Percentiles rank a stretch among this genome's conserved stretches.
phyloP scores from a whole-genome alignment of 2,329 filamentous ascomycete species.

The Fusarium sp. region DNA sequence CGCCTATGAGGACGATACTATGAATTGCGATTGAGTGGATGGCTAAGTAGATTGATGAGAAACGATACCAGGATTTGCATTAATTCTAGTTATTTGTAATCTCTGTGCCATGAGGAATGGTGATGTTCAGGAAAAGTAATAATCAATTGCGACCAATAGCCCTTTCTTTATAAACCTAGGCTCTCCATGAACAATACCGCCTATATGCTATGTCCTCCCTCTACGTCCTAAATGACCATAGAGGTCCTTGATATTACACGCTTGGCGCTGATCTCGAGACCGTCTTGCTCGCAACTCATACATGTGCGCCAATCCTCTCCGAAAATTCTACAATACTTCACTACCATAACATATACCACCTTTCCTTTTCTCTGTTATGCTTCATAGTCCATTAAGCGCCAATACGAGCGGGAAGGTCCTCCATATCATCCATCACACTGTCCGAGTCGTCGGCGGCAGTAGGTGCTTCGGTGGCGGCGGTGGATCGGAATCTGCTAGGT shows the following conservation, averaged over 20 bases:
- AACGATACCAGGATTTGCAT: conserved; percentile 25
- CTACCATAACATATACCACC: neutral
- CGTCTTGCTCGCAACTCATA: conserved; percentile 28
- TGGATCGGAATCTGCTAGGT: conserved; percentile 51
- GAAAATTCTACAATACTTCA: conserved; percentile 11
- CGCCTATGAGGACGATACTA: neutral
- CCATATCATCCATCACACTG: conserved; percentile 62
- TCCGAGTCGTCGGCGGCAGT: conserved; percentile 48
- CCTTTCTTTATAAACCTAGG: conserved; percentile 20
- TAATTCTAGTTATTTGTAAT: neutral
- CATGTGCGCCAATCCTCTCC: conserved; percentile 12
- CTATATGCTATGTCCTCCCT: conserved; percentile 2
- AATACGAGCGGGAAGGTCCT: conserved; percentile 59
- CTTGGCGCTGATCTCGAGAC: conserved; percentile 12
- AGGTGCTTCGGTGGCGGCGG: conserved; percentile 24
- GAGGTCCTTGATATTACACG: conserved; percentile 34
- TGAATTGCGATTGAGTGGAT: conserved; percentile 10
- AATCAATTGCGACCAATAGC: conserved; percentile 12
- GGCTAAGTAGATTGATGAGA: conserved; percentile 34
- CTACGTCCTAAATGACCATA: conserved; percentile 9
- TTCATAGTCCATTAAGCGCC: conserved; percentile 14
- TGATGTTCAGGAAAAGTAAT: neutral
- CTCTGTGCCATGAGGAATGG: neutral
- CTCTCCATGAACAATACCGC: conserved; percentile 3
- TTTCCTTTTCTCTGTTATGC: neutral